Conservation (phyloP, 345 rosid genomes). For the Populus pruinosa region DNA sequence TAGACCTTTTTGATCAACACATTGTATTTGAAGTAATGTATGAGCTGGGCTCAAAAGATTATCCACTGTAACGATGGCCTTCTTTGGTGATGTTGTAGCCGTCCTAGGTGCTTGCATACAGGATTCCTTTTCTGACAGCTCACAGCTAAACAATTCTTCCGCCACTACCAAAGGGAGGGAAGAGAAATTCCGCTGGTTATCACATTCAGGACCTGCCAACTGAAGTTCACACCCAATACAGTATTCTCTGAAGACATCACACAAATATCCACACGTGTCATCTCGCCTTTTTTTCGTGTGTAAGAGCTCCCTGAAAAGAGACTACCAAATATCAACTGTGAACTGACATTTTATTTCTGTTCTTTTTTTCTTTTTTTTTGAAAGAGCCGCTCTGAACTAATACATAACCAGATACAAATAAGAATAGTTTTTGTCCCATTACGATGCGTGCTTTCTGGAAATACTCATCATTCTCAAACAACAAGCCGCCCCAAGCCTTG, state of each 20-base stretch:
- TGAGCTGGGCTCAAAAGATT: constrained; percentile 32
- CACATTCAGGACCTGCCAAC: constrained; percentile 28
- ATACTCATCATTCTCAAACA: neutral
- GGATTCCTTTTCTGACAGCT: constrained; percentile 7
- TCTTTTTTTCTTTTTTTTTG: neutral
- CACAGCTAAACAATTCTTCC: constrained; percentile 23
- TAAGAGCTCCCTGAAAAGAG: constrained; percentile 27
- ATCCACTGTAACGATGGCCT: constrained; percentile 21
- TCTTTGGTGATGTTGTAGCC: neutral
- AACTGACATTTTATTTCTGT: neutral
- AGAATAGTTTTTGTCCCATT: neutral
- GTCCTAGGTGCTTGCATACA: neutral
- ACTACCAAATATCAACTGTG: neutral
- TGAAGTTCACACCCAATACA: constrained; percentile 34
- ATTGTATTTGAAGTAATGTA: constrained; percentile 30
- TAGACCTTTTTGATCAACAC: constrained; percentile 31
- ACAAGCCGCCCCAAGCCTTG: neutral
- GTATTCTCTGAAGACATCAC: constrained; percentile 10
- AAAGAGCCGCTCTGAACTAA: neutral
- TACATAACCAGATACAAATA: neutral
- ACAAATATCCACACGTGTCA: constrained; percentile 20
- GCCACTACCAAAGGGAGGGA: constrained; percentile 23
- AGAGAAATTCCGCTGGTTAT: constrained; percentile 19
- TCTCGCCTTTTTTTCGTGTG: constrained; percentile 26
- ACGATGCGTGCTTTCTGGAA: neutral